phyloP scores from a whole-genome alignment of 768 basidiomycete genomes.

The Phylloporus scabripes region DNA sequence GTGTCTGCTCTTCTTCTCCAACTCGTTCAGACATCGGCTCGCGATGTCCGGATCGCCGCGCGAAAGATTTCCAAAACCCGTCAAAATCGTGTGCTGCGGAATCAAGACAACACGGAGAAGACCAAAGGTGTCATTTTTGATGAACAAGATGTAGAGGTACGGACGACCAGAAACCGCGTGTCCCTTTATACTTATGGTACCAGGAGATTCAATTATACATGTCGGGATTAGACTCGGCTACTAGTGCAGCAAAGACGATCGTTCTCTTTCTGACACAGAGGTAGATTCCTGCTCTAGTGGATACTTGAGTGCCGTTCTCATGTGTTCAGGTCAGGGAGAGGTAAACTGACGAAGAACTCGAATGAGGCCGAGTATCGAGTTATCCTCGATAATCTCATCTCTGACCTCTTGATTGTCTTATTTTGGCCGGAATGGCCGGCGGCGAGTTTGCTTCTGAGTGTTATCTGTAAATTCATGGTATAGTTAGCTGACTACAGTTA shows the following conservation, averaged over 20 bases:
- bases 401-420: constrained; percentile 80
- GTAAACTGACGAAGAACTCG: constrained; percentile 82
- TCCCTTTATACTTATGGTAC: constrained; percentile 5
- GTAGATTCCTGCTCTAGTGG: constrained; percentile 24
- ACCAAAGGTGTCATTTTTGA: constrained; percentile 53
- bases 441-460: constrained; percentile 71
- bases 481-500: constrained; percentile 8
- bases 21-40: constrained; percentile 92
- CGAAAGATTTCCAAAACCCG: constrained; percentile 56
- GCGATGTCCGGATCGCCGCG: constrained; percentile 75
- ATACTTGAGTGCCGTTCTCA: background rate
- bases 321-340: constrained; percentile 65
- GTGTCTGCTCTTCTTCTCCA: constrained; percentile 91
- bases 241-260: constrained; percentile 80
- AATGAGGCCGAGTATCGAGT: constrained; percentile 92
- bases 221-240: constrained; percentile 73
- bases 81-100: constrained; percentile 54
- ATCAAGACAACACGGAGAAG: constrained; percentile 59
- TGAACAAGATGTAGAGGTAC: constrained; percentile 62
- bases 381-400: constrained; percentile 87
- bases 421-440: constrained; percentile 99
- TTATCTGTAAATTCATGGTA: constrained; percentile 85
- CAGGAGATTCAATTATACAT: constrained; percentile 71
- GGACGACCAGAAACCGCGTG: background rate
- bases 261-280: constrained; percentile 69